phyloP scores from a whole-genome alignment of 768 basidiomycete genomes.

The Tricholoma saponaceum region DNA sequence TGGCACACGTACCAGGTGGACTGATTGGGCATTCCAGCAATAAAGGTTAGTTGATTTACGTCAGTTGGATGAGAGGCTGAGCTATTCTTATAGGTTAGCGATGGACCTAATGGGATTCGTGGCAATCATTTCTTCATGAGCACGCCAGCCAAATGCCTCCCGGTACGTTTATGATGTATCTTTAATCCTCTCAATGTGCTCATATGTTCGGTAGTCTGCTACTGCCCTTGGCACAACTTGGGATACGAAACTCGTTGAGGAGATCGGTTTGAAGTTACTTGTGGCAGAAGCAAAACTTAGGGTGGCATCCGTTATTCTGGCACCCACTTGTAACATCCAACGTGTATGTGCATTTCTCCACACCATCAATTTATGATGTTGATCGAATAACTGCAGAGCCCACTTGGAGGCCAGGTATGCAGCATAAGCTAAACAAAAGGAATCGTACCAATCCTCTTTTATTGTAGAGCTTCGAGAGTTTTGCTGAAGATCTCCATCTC shows the following conservation, averaged over 20 bases:
- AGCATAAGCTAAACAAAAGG: not conserved
- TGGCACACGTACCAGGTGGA: slow-evolving; percentile 71
- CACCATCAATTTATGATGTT: slow-evolving; percentile 1
- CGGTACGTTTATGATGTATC: slow-evolving; percentile 32
- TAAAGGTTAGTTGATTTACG: slow-evolving; percentile 44
- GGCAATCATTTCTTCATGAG: slow-evolving; percentile 81
- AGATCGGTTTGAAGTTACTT: slow-evolving; percentile 60
- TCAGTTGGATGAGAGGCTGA: not conserved
- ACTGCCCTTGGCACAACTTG: slow-evolving; percentile 77
- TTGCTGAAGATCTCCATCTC: slow-evolving; percentile 74
- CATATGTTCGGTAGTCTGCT: slow-evolving; percentile 39
- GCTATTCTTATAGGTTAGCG: slow-evolving; percentile 48
- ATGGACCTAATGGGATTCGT: slow-evolving; percentile 74
- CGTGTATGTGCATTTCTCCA: slow-evolving; percentile 37
- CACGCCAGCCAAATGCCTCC: slow-evolving; percentile 76
- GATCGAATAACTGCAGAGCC: slow-evolving; percentile 38
- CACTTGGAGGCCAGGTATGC: slow-evolving; percentile 64
- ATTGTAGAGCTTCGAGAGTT: slow-evolving; percentile 66
- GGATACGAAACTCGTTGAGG: slow-evolving; percentile 59
- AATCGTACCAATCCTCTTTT: slow-evolving; percentile 1
- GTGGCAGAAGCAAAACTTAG: slow-evolving; percentile 70
- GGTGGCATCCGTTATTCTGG: slow-evolving; percentile 66
- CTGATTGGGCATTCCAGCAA: slow-evolving; percentile 63
- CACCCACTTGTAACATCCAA: slow-evolving; percentile 84
- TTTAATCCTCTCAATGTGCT: not conserved